Conservation (phyloP, 306 rosid species). For the Abrus pulchellus region DNA sequence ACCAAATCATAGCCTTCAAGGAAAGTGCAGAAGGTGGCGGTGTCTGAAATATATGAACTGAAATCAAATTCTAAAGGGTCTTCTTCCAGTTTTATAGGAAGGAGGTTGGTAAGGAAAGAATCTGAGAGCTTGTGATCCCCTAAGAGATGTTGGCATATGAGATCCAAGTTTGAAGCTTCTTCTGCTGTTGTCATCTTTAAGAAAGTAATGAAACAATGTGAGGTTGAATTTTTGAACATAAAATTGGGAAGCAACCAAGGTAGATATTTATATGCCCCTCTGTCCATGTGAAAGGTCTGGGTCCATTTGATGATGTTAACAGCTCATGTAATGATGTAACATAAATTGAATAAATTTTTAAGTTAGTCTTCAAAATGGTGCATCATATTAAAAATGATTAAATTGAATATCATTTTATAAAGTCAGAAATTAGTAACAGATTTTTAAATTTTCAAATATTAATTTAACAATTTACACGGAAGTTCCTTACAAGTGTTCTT, state of each 20-base stretch:
- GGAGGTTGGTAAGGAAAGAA: slow-evolving; percentile 53
- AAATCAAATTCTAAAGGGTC: slow-evolving; percentile 55
- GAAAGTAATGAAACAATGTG: slow-evolving; percentile 28
- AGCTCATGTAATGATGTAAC: neutral
- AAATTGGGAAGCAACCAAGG: slow-evolving; percentile 18
- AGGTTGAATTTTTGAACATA: slow-evolving; percentile 37
- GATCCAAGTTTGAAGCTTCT: slow-evolving; percentile 65
- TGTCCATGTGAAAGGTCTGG: neutral
- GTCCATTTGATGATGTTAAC: neutral
- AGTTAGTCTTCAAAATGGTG: too few relatives aligned
- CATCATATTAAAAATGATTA: too few relatives aligned
- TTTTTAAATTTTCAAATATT: too few relatives aligned
- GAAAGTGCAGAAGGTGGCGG: slow-evolving; percentile 17
- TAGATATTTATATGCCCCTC: slow-evolving; percentile 10
- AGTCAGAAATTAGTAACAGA: too few relatives aligned
- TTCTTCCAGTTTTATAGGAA: slow-evolving; percentile 62
- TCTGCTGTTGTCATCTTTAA: slow-evolving; percentile 48
- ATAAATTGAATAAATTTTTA: neutral
- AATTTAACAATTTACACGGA: too few relatives aligned
- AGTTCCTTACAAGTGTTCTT: too few relatives aligned
- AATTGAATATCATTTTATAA: too few relatives aligned
- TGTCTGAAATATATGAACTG: slow-evolving; percentile 46
- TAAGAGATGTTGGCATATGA: slow-evolving; percentile 70
- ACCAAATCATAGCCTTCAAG: slow-evolving; percentile 39
- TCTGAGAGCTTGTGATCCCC: slow-evolving; percentile 55